Conservation (phyloP, 2,329 filamentous ascomycete species). For the Hypocrella siamensis region DNA sequence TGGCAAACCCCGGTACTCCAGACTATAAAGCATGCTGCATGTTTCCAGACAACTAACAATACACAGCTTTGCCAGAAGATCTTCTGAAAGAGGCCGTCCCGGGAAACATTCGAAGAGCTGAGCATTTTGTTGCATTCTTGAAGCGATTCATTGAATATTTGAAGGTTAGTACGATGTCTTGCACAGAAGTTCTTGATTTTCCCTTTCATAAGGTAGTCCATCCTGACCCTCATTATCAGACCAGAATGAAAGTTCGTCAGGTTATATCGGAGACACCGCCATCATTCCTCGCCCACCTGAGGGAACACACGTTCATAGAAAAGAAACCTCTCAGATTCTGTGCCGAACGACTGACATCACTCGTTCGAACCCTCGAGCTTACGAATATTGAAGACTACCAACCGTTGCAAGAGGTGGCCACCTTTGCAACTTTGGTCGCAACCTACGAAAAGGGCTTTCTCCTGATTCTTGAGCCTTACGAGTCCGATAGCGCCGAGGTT, state of each 20-base stretch:
- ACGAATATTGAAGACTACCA: slow-evolving; percentile 98
- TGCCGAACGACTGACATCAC: slow-evolving; percentile 81
- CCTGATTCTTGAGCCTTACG: slow-evolving; percentile 91
- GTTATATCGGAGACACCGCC: slow-evolving; percentile 94
- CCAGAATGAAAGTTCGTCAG: slow-evolving; percentile 93
- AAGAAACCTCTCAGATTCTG: slow-evolving; percentile 91
- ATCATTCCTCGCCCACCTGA: slow-evolving; percentile 83
- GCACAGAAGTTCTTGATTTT: not conserved
- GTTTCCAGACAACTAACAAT: slow-evolving; percentile 7
- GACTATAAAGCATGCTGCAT: not conserved
- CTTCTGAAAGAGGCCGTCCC: slow-evolving; percentile 90
- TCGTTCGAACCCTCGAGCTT: slow-evolving; percentile 86
- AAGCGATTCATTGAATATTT: slow-evolving; percentile 97
- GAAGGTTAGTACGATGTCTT: slow-evolving; percentile 32
- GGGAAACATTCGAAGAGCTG: slow-evolving; percentile 87
- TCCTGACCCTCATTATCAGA: slow-evolving; percentile 30
- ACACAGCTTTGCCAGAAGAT: slow-evolving; percentile 70
- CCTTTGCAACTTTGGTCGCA: slow-evolving; percentile 87
- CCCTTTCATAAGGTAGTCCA: not conserved
- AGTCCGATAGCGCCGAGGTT: slow-evolving; percentile 88
- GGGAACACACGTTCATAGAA: slow-evolving; percentile 94
- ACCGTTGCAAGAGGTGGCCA: slow-evolving; percentile 90
- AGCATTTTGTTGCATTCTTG: slow-evolving; percentile 89
- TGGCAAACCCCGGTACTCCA: slow-evolving; percentile 62
- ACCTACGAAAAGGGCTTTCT: slow-evolving; percentile 96